These are phyloP conservation scores for Nakazawaea laoshanensis DNA, from an alignment of 805 yeast species.

Conservation along the genomic window DNA sequence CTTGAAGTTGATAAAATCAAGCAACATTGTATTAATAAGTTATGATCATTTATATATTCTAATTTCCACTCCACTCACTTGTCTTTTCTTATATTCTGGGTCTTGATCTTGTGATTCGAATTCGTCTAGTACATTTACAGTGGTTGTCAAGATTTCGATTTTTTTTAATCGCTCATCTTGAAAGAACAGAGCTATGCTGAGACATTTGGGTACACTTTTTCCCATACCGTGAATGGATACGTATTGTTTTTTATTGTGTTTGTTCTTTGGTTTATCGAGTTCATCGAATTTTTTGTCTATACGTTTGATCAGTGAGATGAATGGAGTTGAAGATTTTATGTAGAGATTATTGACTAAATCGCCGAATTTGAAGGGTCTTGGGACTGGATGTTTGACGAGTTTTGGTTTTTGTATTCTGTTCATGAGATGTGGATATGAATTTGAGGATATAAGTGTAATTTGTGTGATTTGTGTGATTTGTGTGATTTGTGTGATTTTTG, in stretches of 20 bases:
- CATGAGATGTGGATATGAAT: too few relatives aligned
- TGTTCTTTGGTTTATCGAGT: conserved; percentile 25
- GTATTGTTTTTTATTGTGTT: conserved; percentile 23
- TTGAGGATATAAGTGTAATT: too few relatives aligned
- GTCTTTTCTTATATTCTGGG: conserved; percentile 28
- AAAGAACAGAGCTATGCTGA: conserved; percentile 56
- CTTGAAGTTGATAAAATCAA: conserved; percentile 41
- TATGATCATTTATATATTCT: conserved; percentile 24
- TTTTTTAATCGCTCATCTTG: conserved; percentile 37
- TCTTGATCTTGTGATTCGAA: conserved; percentile 21
- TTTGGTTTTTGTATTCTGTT: too few relatives aligned
- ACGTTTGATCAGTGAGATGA: conserved; percentile 62
- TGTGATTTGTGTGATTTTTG: too few relatives aligned
- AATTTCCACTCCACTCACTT: conserved; percentile 39
- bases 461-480: too few relatives aligned
- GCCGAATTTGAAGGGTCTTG: conserved; percentile 30
- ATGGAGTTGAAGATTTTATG: conserved; percentile 63
- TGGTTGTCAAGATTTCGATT: conserved; percentile 57
- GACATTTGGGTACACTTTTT: conserved; percentile 50
- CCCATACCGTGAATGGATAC: conserved; percentile 73
- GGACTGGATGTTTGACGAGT: conserved; percentile 53
- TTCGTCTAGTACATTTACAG: conserved; percentile 69
- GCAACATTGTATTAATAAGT: conserved; percentile 26
- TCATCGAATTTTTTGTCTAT: conserved; percentile 42
- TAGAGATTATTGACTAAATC: conserved; percentile 41